Percentiles rank a stretch among this genome's conserved stretches.
Evolutionary conservation across 2,329 filamentous ascomycete genomes (phyloP).

Genomic region (Exophiala mesophila): DNA sequence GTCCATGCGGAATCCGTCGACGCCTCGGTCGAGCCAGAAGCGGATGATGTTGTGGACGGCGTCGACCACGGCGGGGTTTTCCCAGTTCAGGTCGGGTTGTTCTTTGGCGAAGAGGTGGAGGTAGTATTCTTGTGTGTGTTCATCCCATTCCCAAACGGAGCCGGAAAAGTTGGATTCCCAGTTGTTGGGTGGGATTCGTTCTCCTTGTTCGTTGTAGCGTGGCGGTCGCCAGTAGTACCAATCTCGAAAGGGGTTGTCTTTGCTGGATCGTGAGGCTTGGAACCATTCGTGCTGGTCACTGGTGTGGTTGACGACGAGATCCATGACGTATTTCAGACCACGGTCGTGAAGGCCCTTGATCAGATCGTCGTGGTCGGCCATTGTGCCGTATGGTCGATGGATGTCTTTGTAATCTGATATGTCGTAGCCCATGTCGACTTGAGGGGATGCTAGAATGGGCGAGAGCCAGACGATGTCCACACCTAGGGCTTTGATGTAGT

Average conservation of each 20-base stretch:
- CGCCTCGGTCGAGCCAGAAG: constrained; percentile 68
- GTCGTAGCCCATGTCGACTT: constrained; percentile 67
- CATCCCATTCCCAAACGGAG: constrained; percentile 55
- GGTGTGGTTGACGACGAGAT: constrained; percentile 70
- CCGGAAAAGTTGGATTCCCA: constrained; percentile 48
- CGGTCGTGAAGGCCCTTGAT: constrained; percentile 53
- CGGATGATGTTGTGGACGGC: constrained; percentile 65
- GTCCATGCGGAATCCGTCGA: constrained; percentile 65
- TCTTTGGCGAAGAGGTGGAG: constrained; percentile 65
- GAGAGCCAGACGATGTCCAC: constrained; percentile 64
- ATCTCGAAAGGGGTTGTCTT: constrained; percentile 55
- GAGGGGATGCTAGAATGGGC: constrained; percentile 61
- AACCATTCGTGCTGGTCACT: constrained; percentile 67
- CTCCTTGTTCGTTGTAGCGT: constrained; percentile 47
- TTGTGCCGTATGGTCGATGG: constrained; percentile 57
- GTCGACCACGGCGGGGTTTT: constrained; percentile 56
- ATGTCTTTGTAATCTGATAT: constrained; percentile 61
- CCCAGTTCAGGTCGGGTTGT: constrained; percentile 76
- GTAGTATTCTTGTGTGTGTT: constrained; percentile 64
- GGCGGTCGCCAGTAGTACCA: constrained; percentile 56
- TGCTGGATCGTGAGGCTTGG: constrained; percentile 54
- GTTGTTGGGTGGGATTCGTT: constrained; percentile 65
- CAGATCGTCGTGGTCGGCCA: constrained; percentile 56
- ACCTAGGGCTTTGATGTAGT: constrained; percentile 58
- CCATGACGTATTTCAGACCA: constrained; percentile 63